Conservation (phyloP, 352 stramenopile species). For the Globisporangium irregulare region DNA sequence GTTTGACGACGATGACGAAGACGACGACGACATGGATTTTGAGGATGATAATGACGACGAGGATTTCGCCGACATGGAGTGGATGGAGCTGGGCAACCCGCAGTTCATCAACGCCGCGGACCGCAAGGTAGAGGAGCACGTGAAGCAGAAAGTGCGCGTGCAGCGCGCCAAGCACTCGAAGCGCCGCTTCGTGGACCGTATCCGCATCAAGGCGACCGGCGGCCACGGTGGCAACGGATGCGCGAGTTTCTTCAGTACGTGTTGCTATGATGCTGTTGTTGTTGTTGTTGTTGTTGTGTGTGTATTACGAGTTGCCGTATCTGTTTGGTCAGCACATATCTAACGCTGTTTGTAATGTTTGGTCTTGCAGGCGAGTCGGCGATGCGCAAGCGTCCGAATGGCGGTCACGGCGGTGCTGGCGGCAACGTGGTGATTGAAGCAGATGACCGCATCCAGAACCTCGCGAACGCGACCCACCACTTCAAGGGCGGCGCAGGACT, state of each 20-base stretch:
- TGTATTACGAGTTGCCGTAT: background rate
- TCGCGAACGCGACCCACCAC: constrained; percentile 82
- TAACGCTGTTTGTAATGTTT: background rate
- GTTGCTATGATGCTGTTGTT: background rate
- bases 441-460: constrained; percentile 75
- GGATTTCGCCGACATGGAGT: constrained; percentile 16
- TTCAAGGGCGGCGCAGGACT: constrained; percentile 73
- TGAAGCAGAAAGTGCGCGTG: constrained; percentile 86
- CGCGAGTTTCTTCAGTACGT: constrained; percentile 78
- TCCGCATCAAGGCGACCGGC: constrained; percentile 86
- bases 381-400: constrained; percentile 78
- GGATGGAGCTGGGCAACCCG: constrained; percentile 15
- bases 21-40: constrained; percentile 25
- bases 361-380: constrained; percentile 39
- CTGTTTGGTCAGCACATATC: too few species aligned
- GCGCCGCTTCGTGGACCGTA: constrained; percentile 88
- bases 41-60: constrained; percentile 20
- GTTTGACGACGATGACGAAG: constrained; percentile 38
- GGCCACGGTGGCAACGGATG: constrained; percentile 88
- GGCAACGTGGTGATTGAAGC: constrained; percentile 78
- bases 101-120: constrained; percentile 21
- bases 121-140: constrained; percentile 69
- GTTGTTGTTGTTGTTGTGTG: constrained; percentile 1
- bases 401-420: constrained; percentile 79
- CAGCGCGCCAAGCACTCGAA: constrained; percentile 84